Base-by-base conservation (phyloP, 257 asterid species). In the Henckelia pumila region DNA sequence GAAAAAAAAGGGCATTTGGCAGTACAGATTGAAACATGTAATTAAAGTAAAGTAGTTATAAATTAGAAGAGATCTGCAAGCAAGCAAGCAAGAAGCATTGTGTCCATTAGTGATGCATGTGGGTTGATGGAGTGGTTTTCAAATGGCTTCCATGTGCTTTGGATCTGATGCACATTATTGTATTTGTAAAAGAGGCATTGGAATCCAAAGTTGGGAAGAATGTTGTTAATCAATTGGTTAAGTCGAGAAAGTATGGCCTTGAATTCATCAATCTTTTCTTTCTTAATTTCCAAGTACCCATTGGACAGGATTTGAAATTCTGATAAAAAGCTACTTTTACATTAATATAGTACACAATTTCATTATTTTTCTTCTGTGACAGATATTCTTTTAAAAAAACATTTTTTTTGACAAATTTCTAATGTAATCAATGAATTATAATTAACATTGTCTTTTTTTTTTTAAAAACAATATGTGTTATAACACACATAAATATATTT, bases 131-230 rank as follows among this genome's bases (percentile, higher is more conserved):
- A 81, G 84, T 81, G 88, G 85, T 61, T 73, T 61, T 79, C 78
- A 79, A 77, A 79, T 81, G 82, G 78, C 68, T 81, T 74, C 80
- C 89, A 86, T 77, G 93, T 86, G 93, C 88, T 80, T 86, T 83
- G 88, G 89, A 86, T 91, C 96, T 83, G 96, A 82, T 86, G 95
- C 86, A 68, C 19, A 8, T 21, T 40, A 40, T 17, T 53, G 53
- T 61, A 24, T 23, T 10, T 25, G 1, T 32, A 66, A 32, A 23
- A n/a, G 62, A 61, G n/a, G 1, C 26, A 66, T 26, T 11, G 25
- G 63, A 61, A 22, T 7, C 8, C 24, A 49, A 63, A 52, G 73
- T 61, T 44, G 7, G 28, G 53, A 61, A 69, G 85, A 77, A 77
- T 80, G 85, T 80, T 75, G 76, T 64, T 37, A 6, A 53, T 29